Conservation (phyloP, 176 grass and related monocot genomes). For the Olyra latifolia region DNA sequence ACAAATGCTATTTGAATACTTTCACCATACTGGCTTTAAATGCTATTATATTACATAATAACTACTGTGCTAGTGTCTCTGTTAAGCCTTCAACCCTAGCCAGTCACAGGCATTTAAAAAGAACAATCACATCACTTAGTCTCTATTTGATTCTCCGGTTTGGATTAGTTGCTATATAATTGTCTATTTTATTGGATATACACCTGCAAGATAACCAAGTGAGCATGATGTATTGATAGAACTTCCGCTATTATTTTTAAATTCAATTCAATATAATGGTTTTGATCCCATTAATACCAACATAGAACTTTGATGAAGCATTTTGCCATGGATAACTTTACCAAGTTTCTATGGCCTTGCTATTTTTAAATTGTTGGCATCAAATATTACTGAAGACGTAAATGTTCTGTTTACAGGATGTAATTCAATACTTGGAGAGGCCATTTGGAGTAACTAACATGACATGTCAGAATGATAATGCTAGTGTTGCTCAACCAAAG, state of each 20-base stretch:
- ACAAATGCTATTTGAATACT: background rate
- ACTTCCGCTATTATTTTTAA: background rate
- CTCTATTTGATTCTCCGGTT: background rate
- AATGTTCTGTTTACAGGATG: constrained; percentile 49
- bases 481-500: constrained; percentile 42
- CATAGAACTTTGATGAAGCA: background rate
- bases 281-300: background rate
- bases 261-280: background rate
- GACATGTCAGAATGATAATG: constrained; percentile 57
- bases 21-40: background rate
- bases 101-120: background rate
- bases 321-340: background rate
- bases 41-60: background rate
- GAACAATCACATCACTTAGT: background rate
- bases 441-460: constrained; percentile 63
- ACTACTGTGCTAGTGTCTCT: background rate
- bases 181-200: background rate
- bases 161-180: background rate
- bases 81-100: background rate
- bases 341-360: background rate
- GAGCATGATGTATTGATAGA: background rate
- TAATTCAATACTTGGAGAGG: constrained; percentile 84
- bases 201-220: background rate
- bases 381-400: constrained; percentile 9
- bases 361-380: background rate